A percentile compares a stretch with the other conserved stretches of the same genome.
Conservation (phyloP, 495 filamentous ascomycete species). For the Tirmania nivea region DNA sequence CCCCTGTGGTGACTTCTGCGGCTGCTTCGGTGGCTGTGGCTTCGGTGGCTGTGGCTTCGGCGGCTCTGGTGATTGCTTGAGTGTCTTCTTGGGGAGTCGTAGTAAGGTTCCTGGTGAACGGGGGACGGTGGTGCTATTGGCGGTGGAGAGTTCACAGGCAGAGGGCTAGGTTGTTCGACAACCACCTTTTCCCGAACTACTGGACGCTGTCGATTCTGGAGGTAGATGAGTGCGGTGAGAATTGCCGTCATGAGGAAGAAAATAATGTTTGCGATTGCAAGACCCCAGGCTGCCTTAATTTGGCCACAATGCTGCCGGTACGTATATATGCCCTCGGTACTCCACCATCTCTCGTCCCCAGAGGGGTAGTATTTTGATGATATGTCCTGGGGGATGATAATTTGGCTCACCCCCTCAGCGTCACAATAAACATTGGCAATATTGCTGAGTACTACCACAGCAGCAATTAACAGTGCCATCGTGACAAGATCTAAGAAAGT, state of each 20-base stretch:
- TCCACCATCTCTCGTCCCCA: too few species aligned
- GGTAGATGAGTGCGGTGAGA: constrained; percentile 6
- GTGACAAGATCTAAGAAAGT: constrained; percentile 6
- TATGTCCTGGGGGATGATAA: not conserved
- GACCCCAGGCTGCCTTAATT: constrained; percentile 13
- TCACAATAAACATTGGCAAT: constrained; percentile 10
- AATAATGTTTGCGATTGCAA: constrained; percentile 15
- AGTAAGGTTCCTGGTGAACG: not conserved
- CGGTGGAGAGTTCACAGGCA: not conserved
- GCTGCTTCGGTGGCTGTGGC: not conserved
- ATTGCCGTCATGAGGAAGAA: constrained; percentile 17
- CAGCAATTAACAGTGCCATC: constrained; percentile 12
- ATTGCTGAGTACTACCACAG: constrained; percentile 7
- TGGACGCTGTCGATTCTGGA: not conserved
- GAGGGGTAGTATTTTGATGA: not conserved
- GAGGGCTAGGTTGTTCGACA: not conserved
- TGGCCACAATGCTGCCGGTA: constrained; percentile 7
- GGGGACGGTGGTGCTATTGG: not conserved
- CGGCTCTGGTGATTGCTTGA: not conserved
- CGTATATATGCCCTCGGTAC: not conserved
- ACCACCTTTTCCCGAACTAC: not conserved
- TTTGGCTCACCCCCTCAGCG: not conserved
- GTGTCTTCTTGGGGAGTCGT: not conserved
- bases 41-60: not conserved
- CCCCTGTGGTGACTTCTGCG: not conserved